Conservation (phyloP, 2,329 filamentous ascomycete species). For the Trichophyton mentagrophytes region DNA sequence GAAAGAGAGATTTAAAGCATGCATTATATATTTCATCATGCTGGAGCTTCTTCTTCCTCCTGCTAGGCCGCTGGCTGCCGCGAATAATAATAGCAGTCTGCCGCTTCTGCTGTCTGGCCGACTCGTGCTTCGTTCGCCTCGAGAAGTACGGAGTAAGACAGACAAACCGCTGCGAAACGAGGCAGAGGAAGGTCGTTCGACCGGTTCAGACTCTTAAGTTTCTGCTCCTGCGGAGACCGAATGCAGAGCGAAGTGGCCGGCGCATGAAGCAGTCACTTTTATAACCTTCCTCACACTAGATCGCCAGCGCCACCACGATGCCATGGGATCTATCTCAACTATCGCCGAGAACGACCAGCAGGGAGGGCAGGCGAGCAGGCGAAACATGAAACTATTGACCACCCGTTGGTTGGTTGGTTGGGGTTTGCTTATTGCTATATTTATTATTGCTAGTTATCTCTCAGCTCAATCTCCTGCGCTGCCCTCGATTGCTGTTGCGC, state of each 20-base stretch:
- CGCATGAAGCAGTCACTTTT: neutral
- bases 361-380: neutral
- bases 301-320: neutral
- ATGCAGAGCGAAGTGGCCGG: neutral
- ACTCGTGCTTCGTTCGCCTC: too few relatives aligned
- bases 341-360: neutral
- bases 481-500: too few relatives aligned
- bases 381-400: conserved; percentile 4
- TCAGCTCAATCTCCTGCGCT: neutral
- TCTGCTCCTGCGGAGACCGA: neutral
- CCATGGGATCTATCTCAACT: neutral
- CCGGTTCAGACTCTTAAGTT: neutral
- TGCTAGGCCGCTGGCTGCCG: neutral
- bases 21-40: neutral
- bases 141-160: too few relatives aligned
- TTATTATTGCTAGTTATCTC: neutral
- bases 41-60: neutral
- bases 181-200: too few relatives aligned
- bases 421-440: neutral
- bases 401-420: neutral
- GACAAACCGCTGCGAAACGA: too few relatives aligned
- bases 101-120: neutral
- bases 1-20: neutral
- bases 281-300: neutral
- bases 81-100: neutral